A percentile compares a stretch with the other conserved stretches of the same genome.
These are phyloP conservation scores for Rosa chinensis DNA, from an alignment of 306 rosid genomes.

Conservation along the genomic window DNA sequence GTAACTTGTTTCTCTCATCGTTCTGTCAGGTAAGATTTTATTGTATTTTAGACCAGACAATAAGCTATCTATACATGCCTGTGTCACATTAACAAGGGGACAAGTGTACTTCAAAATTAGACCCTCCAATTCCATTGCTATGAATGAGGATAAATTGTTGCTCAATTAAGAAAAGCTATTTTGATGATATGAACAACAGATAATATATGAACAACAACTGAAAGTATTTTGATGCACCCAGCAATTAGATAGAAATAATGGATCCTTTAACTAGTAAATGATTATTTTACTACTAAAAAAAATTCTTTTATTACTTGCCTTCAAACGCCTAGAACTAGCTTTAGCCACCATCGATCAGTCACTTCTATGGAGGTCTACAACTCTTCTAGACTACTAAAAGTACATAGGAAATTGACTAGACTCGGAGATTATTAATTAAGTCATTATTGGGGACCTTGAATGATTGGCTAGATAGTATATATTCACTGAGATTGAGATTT, in stretches of 20 bases:
- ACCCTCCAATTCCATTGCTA: not conserved
- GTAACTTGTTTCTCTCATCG: slow-evolving; percentile 73
- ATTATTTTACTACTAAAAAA: not conserved
- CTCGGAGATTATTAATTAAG: not conserved
- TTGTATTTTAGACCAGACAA: not conserved
- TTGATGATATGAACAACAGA: not conserved
- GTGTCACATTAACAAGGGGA: slow-evolving; percentile 5
- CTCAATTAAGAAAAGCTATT: not conserved
- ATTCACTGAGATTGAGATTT: not conserved
- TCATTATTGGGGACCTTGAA: not conserved
- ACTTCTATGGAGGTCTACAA: not conserved
- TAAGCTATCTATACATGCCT: not conserved
- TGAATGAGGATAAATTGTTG: not conserved
- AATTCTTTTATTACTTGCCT: not conserved
- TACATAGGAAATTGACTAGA: not conserved
- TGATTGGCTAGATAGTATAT: not conserved
- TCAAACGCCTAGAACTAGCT: not conserved
- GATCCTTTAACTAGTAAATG: not conserved
- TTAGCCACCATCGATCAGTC: not conserved
- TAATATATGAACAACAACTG: not conserved
- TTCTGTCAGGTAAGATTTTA: slow-evolving; percentile 30
- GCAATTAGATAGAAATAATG: not conserved
- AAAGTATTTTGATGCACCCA: not conserved
- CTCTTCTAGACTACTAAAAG: not conserved
- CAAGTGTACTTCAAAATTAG: not conserved